Evolutionary conservation across 1,284 basidiomycete species (phyloP).

Genomic region (Cryptococcus amylolentus): DNA sequence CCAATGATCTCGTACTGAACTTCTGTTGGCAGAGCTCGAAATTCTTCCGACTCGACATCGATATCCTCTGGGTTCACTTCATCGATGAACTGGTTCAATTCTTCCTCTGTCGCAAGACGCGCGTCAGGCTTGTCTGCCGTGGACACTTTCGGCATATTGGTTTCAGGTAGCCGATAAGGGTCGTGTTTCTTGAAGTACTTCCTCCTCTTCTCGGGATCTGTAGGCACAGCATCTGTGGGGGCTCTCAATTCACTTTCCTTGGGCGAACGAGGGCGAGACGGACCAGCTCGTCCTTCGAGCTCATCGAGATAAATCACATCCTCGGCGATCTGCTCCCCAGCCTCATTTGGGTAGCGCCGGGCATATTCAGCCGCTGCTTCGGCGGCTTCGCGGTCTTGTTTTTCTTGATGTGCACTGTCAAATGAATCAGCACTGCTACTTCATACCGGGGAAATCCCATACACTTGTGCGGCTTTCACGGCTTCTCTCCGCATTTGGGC

Average conservation of each 20-base stretch:
- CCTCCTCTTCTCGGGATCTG: slow-evolving; percentile 31
- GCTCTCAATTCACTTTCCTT: background rate
- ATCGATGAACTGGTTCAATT: slow-evolving; percentile 83
- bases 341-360: slow-evolving; percentile 35
- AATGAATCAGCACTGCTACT: background rate
- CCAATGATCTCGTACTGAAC: slow-evolving; percentile 98
- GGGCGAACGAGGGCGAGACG: slow-evolving; percentile 19
- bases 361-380: slow-evolving; percentile 19
- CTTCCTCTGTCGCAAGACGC: slow-evolving; percentile 87
- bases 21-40: slow-evolving; percentile 88
- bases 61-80: slow-evolving; percentile 90
- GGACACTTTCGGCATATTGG: slow-evolving; percentile 53
- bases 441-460: slow-evolving; percentile 16
- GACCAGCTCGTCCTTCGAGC: slow-evolving; percentile 54
- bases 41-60: slow-evolving; percentile 81
- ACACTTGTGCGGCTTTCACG: slow-evolving; percentile 64
- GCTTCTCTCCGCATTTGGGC: slow-evolving; percentile 92
- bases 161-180: slow-evolving; percentile 73
- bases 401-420: slow-evolving; percentile 24
- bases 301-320: slow-evolving; percentile 82
- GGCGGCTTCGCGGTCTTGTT: slow-evolving; percentile 30
- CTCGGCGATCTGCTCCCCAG: slow-evolving; percentile 57
- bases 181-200: slow-evolving; percentile 58
- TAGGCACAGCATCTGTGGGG: slow-evolving; percentile 14
- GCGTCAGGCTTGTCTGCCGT: slow-evolving; percentile 68